Percentiles rank a stretch among this genome's conserved stretches.
phyloP scores from a whole-genome alignment of 805 yeast genomes.

The Pachysolen tannophilus region DNA sequence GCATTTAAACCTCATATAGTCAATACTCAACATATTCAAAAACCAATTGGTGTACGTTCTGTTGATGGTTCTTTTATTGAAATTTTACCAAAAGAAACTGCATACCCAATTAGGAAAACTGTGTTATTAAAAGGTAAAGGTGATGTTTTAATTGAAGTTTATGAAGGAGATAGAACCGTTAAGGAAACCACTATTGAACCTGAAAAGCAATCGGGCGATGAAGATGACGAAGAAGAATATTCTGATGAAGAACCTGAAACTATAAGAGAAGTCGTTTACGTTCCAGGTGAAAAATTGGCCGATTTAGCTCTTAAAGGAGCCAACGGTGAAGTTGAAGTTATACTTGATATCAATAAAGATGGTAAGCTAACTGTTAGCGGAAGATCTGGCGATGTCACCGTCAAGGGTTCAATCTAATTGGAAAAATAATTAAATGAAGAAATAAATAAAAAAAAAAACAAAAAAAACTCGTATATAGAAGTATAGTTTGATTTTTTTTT shows the following conservation, averaged over 20 bases:
- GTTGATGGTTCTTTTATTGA: conserved; percentile 65
- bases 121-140: conserved; percentile 54
- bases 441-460: conserved; percentile 1
- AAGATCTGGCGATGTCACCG: conserved; percentile 43
- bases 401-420: conserved; percentile 36
- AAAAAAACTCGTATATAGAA: not conserved
- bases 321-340: conserved; percentile 62
- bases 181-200: conserved; percentile 77
- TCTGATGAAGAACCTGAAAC: conserved; percentile 89
- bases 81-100: conserved; percentile 74
- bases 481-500: conserved; percentile 4
- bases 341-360: conserved; percentile 56
- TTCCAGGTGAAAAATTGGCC: conserved; percentile 68
- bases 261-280: conserved; percentile 63
- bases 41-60: conserved; percentile 79
- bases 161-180: conserved; percentile 79
- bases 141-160: conserved; percentile 60
- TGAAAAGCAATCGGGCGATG: conserved; percentile 44
- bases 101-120: conserved; percentile 82
- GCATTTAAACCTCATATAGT: conserved; percentile 77
- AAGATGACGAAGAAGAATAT: conserved; percentile 35
- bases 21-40: conserved; percentile 78
- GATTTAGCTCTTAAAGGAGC: conserved; percentile 70
- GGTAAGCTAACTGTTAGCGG: conserved; percentile 59
- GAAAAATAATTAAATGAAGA: conserved; percentile 15